phyloP scores from a whole-genome alignment of 352 stramenopile species.

The Aphanomyces stellatus region DNA sequence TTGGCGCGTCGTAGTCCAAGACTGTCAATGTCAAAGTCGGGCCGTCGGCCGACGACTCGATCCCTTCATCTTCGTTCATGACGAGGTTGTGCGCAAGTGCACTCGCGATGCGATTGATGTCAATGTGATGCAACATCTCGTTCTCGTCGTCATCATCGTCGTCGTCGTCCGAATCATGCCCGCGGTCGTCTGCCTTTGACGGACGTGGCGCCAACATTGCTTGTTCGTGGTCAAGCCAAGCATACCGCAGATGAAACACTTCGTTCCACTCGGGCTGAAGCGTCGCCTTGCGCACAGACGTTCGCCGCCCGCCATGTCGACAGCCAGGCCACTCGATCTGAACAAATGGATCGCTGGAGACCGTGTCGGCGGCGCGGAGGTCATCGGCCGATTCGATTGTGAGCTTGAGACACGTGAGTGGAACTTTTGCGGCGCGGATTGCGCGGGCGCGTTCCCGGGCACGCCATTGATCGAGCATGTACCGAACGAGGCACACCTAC shows the following conservation, averaged over 20 bases:
- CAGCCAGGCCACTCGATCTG: conserved; percentile 22
- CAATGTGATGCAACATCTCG: neutral
- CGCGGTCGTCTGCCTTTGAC: conserved; percentile 18
- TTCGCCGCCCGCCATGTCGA: conserved; percentile 21
- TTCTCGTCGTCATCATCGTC: conserved; percentile 13
- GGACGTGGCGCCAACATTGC: neutral
- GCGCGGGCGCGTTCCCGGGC: conserved; percentile 24
- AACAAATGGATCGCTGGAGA: conserved; percentile 62
- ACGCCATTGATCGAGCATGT: conserved; percentile 5
- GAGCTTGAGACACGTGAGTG: conserved; percentile 53
- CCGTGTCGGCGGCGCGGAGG: conserved; percentile 42
- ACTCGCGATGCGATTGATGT: neutral
- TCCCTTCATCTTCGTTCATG: conserved; percentile 14
- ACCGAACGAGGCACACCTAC: neutral
- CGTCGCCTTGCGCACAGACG: conserved; percentile 40
- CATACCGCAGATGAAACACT: conserved; percentile 52
- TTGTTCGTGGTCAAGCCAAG: conserved; percentile 22
- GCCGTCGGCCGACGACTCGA: neutral
- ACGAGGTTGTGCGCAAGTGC: conserved; percentile 10
- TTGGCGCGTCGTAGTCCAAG: conserved; percentile 11
- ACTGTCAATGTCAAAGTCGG: conserved; percentile 5
- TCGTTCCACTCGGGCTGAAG: conserved; percentile 64
- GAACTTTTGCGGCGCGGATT: conserved; percentile 24
- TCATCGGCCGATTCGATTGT: conserved; percentile 37
- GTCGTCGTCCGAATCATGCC: conserved; percentile 3